Conservation (phyloP, 768 basidiomycete species). For the Clitopilus hobsonii region DNA sequence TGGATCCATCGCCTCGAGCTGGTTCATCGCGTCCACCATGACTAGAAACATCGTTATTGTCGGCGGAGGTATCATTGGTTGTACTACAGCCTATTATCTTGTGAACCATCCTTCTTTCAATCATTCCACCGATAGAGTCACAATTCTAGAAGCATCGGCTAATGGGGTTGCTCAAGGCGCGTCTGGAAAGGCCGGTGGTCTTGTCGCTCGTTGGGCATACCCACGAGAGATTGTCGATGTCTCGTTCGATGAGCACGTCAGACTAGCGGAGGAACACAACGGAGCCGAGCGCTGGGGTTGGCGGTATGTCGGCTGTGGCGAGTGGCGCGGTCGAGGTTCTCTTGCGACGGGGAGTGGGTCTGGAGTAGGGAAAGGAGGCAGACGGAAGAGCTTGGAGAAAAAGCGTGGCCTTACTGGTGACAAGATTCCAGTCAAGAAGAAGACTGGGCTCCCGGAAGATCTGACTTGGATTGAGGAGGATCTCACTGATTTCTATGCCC, state of each 20-base stretch:
- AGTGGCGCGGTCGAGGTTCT: slow-evolving; percentile 61
- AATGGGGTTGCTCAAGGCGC: slow-evolving; percentile 72
- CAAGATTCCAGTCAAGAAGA: slow-evolving; percentile 13
- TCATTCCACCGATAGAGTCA: slow-evolving; percentile 37
- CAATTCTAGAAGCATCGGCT: slow-evolving; percentile 67
- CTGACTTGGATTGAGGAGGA: slow-evolving; percentile 49
- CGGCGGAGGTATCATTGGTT: slow-evolving; percentile 86
- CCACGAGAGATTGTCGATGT: slow-evolving; percentile 64
- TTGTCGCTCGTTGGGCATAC: slow-evolving; percentile 85
- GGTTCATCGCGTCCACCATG: no score
- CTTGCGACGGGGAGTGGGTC: slow-evolving; percentile 13
- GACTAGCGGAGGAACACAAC: slow-evolving; percentile 62
- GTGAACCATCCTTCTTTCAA: slow-evolving; percentile 49
- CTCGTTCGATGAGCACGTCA: slow-evolving; percentile 72
- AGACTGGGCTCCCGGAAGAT: slow-evolving; percentile 43
- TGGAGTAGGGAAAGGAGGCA: slow-evolving; percentile 23
- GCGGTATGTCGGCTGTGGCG: slow-evolving; percentile 68
- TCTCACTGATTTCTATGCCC: slow-evolving; percentile 57
- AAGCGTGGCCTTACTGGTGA: slow-evolving; percentile 39
- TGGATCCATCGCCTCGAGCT: no score
- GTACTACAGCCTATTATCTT: slow-evolving; percentile 79
- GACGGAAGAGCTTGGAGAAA: slow-evolving; percentile 50
- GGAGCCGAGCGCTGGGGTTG: slow-evolving; percentile 81
- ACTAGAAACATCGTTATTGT: slow-evolving; percentile 60
- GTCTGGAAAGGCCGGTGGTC: slow-evolving; percentile 80